These are phyloP conservation scores for Toxicodendron radicans DNA, from an alignment of 345 rosid genomes.

Conservation along the genomic window DNA sequence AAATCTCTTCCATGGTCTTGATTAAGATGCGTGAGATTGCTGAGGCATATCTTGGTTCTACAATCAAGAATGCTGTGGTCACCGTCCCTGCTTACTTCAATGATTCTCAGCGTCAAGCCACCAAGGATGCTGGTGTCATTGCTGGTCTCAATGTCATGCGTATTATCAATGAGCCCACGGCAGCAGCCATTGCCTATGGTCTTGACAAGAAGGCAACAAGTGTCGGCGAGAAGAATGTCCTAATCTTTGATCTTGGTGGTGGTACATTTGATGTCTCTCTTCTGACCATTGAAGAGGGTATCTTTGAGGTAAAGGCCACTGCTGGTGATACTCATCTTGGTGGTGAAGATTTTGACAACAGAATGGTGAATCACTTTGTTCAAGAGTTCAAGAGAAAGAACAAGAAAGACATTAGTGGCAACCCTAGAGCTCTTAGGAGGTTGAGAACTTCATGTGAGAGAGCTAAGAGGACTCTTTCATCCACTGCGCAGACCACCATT, in stretches of 20 bases:
- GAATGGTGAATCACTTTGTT: conserved; percentile 78
- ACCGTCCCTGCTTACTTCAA: conserved; percentile 81
- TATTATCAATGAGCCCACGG: conserved; percentile 75
- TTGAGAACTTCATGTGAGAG: conserved; percentile 74
- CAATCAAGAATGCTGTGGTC: conserved; percentile 70
- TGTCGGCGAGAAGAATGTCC: conserved; percentile 72
- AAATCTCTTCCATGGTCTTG: conserved; percentile 78
- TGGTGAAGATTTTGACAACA: conserved; percentile 77
- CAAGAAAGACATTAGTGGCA: conserved; percentile 68
- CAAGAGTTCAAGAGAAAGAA: conserved; percentile 72
- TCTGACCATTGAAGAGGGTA: conserved; percentile 76
- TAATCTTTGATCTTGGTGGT: conserved; percentile 81
- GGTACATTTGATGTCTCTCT: conserved; percentile 85
- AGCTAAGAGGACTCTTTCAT: conserved; percentile 69
- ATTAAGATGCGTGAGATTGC: conserved; percentile 84
- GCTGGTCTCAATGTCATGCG: conserved; percentile 79
- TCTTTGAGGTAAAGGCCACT: conserved; percentile 76
- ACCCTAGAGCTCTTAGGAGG: conserved; percentile 78
- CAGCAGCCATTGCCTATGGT: conserved; percentile 84
- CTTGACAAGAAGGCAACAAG: conserved; percentile 79
- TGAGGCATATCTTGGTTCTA: conserved; percentile 70
- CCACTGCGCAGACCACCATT: conserved; percentile 71
- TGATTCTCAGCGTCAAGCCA: conserved; percentile 83
- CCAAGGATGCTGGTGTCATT: conserved; percentile 78
- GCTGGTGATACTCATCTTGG: conserved; percentile 85